phyloP scores from a whole-genome alignment of 208 protist species.

The Acanthamoeba castellanii region DNA sequence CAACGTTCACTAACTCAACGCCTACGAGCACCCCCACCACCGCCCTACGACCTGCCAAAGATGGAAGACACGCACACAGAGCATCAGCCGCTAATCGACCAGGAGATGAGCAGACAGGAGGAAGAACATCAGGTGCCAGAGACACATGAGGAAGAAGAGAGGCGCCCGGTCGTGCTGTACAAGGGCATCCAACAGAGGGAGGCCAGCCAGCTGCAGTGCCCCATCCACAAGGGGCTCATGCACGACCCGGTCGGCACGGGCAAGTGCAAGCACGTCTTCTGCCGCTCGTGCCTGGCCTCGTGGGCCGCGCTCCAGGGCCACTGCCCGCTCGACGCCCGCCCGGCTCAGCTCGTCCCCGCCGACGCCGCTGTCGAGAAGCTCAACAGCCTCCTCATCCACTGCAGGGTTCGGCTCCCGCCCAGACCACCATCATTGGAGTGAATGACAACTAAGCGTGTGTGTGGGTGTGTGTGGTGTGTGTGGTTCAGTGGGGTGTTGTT shows the following conservation, averaged over 20 bases:
- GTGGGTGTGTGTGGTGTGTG: no score
- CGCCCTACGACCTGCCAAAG: background rate
- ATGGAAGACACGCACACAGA: background rate
- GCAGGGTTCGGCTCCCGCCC: background rate
- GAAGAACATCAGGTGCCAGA: background rate
- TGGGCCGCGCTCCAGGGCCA: conserved; percentile 42
- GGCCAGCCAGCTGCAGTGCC: conserved; percentile 22
- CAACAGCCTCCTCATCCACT: conserved; percentile 36
- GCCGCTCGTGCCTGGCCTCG: conserved; percentile 33
- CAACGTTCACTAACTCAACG: background rate
- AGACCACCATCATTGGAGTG: background rate
- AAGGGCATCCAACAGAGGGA: conserved; percentile 4
- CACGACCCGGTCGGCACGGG: conserved; percentile 13
- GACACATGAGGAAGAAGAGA: background rate
- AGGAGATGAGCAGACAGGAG: background rate
- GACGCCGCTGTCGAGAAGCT: background rate
- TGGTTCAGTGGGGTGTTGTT: conserved; percentile 15
- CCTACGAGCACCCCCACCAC: background rate
- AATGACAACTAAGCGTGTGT: background rate
- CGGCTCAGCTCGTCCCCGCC: background rate
- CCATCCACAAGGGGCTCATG: conserved; percentile 26
- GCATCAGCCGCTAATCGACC: background rate
- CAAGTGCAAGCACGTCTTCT: conserved; percentile 59
- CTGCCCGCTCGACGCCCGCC: conserved; percentile 8
- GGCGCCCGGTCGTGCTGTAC: conserved; percentile 9